Evolutionary conservation across 2,329 filamentous ascomycete genomes (phyloP), one percentile per base, ranked within the genome.

Genomic region (Diaporthe longicolla): DNA sequence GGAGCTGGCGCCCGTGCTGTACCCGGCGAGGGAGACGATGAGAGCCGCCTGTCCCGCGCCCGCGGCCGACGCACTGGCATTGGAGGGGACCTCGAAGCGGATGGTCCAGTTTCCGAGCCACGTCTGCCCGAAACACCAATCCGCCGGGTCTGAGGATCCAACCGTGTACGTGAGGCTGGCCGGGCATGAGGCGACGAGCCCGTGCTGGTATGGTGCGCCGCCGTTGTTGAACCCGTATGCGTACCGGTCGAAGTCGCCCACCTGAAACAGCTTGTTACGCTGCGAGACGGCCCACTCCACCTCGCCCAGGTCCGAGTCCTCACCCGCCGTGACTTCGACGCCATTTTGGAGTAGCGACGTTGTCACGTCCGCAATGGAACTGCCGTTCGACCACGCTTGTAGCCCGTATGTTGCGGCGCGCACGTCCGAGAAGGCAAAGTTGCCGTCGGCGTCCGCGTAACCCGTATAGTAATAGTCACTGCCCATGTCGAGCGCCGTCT

Each of bases 71-170:
- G 10, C 59, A 21, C 61, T 69, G 68, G 70, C 71, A 32, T 73
- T n/a, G 26, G 43, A 52, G 9, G 58, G 52, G 37, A 77, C 21
- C 50, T 76, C 68, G 73, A 84, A 84, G 6, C 77, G 71, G 35
- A 84, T 79, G 9, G 79, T 80, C 82, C 82, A 83, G 61, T 81
- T 83, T 0, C 82, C 83, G 26, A 77, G 73, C 52, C 80, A 78
- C 13, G 83, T 84, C 75, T 88, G 86, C 0, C 82, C 86, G 70
- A 87, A 88, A 73, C 84, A 88, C 87, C 87, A 88, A 71, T 88
- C 86, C 0, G 77, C 76, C 2, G 80, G 79, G 8, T 77, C 78
- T 26, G 79, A 83, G 59, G 76, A 71, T 1, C 85, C 85, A 17
- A 87, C 78, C 0, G 81, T 85, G 76, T 83, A 88, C 0, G 82